Evolutionary conservation across 2,329 filamentous ascomycete genomes (phyloP), one percentile per base, ranked within the genome.

Genomic region (Botrytis aclada): DNA sequence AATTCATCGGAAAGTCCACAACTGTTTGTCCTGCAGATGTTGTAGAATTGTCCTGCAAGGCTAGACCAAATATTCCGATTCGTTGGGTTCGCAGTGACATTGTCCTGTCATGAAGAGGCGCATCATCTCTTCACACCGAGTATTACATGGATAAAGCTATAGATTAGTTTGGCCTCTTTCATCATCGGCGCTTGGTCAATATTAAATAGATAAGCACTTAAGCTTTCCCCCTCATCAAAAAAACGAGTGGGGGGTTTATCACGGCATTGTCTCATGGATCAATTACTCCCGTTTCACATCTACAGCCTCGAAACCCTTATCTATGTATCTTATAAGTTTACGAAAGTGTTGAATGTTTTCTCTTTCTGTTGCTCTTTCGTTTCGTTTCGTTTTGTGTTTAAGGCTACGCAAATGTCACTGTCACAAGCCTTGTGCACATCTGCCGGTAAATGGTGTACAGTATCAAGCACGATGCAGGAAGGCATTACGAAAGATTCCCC

Each of bases 201-300:
- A 37, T 47, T 43, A 25, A 34, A 34, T 51, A 37, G 69, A 71
- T 71, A 64, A 65, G 70, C 61, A 71, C 43, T 25, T 43, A 67
- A 71, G 37, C 70, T 71, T 71, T 41, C 70, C 37, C 45, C 58
- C 39, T 65, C 39, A 25, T 71, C 69, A 25, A 29, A 29, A 29
- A 29, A 20, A 37, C n/a, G 70, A 66, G 70, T 71, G 61, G 61
- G 61, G 61, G 43, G 8, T 54, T 32, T 45, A 58, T 71, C 61
- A 22, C 54, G 29, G 43, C 61, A 65, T n/a, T 66, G 61, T 71
- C 61, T 71, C 70, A 71, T 71, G 47, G 22, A 66, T 71, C 47
- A 45, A 60, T 4, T 39, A 39, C 54, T 71, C 41, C 37, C 45
- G 75, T 76, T 77, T 77, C 75, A 75, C 41, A 43, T 67, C 29